These are phyloP conservation scores for Fagopyrum homotropicum DNA, from an alignment of 148 eudicot species.

Conservation along the genomic window DNA sequence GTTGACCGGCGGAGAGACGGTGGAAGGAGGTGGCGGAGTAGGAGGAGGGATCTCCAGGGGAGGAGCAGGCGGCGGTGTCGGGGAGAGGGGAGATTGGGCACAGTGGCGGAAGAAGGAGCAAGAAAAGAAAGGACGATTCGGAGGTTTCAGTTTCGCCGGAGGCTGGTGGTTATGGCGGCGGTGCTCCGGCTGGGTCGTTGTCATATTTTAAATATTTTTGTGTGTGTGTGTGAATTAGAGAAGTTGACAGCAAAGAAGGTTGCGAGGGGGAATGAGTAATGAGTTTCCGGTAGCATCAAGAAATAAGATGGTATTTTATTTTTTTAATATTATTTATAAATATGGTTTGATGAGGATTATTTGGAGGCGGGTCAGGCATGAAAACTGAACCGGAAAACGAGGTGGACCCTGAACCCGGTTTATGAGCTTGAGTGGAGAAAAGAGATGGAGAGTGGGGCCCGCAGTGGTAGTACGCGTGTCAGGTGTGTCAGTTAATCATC, in stretches of 20 bases:
- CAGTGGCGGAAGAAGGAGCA: constrained; percentile 81
- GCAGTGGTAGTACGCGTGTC: too few relatives aligned
- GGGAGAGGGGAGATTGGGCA: constrained; percentile 61
- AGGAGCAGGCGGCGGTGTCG: constrained; percentile 44
- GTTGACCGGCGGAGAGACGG: constrained; percentile 11
- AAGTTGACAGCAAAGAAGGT: neutral
- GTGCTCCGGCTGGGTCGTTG: constrained; percentile 3
- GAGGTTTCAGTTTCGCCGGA: constrained; percentile 41
- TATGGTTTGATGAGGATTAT: too few relatives aligned
- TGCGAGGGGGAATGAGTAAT: neutral
- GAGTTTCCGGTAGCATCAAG: neutral
- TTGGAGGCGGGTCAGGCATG: too few relatives aligned
- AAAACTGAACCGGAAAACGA: too few relatives aligned
- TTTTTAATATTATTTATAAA: too few relatives aligned
- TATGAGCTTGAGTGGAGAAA: too few relatives aligned
- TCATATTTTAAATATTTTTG: neutral
- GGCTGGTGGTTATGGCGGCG: constrained; percentile 16
- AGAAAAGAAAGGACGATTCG: constrained; percentile 54
- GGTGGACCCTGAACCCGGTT: too few relatives aligned
- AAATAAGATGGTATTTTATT: too few relatives aligned
- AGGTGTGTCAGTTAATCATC: too few relatives aligned
- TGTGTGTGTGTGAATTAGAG: neutral
- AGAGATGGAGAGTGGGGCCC: too few relatives aligned
- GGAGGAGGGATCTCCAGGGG: constrained; percentile 14
- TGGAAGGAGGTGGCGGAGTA: constrained; percentile 15